Evolutionary conservation across 768 basidiomycete species (phyloP).

Genomic region (Collybiopsis confluens): DNA sequence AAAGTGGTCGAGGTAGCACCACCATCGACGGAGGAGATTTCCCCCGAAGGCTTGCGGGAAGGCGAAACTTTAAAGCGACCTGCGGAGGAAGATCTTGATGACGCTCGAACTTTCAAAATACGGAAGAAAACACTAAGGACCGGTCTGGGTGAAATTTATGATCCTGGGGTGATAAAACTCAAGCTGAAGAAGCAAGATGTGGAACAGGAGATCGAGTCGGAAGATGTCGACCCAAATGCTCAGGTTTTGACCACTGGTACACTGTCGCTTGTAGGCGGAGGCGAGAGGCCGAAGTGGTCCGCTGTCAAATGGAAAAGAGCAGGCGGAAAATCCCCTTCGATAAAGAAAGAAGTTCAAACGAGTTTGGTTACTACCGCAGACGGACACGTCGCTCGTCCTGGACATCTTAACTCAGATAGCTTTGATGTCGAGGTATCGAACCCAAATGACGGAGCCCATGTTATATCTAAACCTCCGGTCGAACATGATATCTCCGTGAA

Average conservation of each 20-base stretch:
- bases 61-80: constrained; percentile 30
- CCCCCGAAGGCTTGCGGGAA: constrained; percentile 13
- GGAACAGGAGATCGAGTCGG: constrained; percentile 1
- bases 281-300: constrained; percentile 26
- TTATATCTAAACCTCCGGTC: neutral
- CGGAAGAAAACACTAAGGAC: constrained; percentile 54
- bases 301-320: constrained; percentile 30
- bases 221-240: too few species aligned
- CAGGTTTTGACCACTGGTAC: constrained; percentile 3
- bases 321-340: constrained; percentile 7
- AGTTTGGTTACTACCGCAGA: neutral
- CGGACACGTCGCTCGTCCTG: neutral
- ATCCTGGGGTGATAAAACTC: constrained; percentile 67
- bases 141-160: constrained; percentile 78
- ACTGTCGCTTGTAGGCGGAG: constrained; percentile 4
- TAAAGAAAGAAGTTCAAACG: too few species aligned
- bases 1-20: constrained; percentile 43
- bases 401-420: neutral
- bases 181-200: constrained; percentile 53
- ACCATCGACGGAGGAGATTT: neutral
- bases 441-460: neutral
- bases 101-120: constrained; percentile 61
- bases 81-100: constrained; percentile 34
- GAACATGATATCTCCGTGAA: neutral
- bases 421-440: neutral